Conservation (phyloP, 1,284 basidiomycete genomes). For the Trichosporon faecale region DNA sequence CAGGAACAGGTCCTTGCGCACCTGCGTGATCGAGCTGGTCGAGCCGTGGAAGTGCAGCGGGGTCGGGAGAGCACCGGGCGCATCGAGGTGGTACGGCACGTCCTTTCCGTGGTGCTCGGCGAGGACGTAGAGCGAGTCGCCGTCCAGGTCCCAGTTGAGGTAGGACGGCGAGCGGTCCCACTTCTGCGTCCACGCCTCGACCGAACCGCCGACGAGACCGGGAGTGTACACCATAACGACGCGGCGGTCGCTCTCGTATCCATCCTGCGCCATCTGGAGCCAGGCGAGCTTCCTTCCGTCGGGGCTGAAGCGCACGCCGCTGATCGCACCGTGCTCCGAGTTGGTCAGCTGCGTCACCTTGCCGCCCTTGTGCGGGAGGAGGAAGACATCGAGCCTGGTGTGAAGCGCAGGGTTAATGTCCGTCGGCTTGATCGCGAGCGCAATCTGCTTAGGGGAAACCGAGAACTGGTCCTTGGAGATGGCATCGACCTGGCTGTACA, state of each 20-base stretch:
- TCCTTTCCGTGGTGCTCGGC: conserved; percentile 66
- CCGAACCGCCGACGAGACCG: conserved; percentile 46
- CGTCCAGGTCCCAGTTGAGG: conserved; percentile 69
- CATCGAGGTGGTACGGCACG: conserved; percentile 46
- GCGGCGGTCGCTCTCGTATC: conserved; percentile 66
- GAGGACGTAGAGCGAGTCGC: conserved; percentile 66
- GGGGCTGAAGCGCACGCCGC: conserved; percentile 64
- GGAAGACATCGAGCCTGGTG: conserved; percentile 53
- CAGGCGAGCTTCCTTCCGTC: conserved; percentile 73
- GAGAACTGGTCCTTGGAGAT: conserved; percentile 62
- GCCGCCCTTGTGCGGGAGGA: conserved; percentile 39
- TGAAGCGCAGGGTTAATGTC: conserved; percentile 63
- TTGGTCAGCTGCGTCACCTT: conserved; percentile 60
- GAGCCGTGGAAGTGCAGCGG: conserved; percentile 43
- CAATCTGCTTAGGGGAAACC: conserved; percentile 63
- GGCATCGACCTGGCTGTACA: conserved; percentile 65
- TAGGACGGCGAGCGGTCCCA: conserved; percentile 77
- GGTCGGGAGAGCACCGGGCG: conserved; percentile 38
- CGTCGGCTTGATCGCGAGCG: conserved; percentile 82
- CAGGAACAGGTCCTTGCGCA: conserved; percentile 23
- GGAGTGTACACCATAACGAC: conserved; percentile 72
- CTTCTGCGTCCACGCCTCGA: conserved; percentile 57
- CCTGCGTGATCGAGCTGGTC: conserved; percentile 25
- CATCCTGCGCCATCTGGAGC: conserved; percentile 79
- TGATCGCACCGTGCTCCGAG: conserved; percentile 76